These are phyloP conservation scores for Rutstroemia sp. DNA, from an alignment of 2,329 filamentous ascomycete genomes.

Conservation along the genomic window DNA sequence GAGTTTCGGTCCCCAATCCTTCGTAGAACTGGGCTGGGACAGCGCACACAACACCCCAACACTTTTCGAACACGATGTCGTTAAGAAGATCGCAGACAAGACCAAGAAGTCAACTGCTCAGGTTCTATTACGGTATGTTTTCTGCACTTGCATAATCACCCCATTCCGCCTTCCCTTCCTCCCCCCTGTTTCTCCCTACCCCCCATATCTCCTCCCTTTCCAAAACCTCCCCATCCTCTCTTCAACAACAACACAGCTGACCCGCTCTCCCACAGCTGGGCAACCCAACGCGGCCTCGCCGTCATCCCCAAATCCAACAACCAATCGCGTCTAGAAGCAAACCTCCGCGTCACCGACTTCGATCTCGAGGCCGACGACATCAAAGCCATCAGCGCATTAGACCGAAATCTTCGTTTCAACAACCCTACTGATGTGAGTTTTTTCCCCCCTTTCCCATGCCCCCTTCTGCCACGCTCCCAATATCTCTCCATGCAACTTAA, in stretches of 20 bases:
- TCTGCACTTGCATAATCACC: no score
- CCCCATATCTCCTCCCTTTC: neutral
- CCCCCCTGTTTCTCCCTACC: neutral
- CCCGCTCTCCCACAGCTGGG: conserved; percentile 53
- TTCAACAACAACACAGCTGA: neutral
- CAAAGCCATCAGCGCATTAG: conserved; percentile 55
- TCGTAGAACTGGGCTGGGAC: conserved; percentile 70
- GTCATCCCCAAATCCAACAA: conserved; percentile 75
- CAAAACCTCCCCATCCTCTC: no score
- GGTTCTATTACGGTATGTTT: conserved; percentile 52
- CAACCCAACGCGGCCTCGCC: conserved; percentile 72
- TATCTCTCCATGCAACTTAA: neutral
- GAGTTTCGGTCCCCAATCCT: conserved; percentile 72
- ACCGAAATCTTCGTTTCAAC: conserved; percentile 67
- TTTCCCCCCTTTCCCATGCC: neutral
- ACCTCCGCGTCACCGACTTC: conserved; percentile 60
- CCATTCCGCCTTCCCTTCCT: neutral
- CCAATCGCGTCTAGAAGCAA: conserved; percentile 50
- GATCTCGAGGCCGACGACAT: conserved; percentile 61
- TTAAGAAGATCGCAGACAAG: conserved; percentile 61
- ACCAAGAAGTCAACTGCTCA: conserved; percentile 69
- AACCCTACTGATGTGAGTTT: conserved; percentile 50
- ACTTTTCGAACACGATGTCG: conserved; percentile 61
- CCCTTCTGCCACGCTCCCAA: neutral
- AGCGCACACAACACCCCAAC: conserved; percentile 57